Base-by-base conservation (phyloP, 148 eudicot species). In the Fagopyrum esculentum region DNA sequence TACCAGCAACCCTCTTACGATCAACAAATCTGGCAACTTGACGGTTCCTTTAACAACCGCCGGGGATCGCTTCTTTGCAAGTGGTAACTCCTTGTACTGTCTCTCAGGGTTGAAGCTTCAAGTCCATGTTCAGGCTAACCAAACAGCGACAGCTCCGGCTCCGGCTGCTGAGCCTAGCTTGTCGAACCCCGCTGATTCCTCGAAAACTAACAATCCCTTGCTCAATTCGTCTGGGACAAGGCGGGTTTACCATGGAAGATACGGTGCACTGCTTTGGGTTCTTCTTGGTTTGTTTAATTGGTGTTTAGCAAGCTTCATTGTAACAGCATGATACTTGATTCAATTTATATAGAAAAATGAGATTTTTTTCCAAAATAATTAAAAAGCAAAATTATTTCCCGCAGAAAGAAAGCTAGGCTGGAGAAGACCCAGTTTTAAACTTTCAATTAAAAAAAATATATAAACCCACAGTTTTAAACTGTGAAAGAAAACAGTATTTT, bases 41-140 rank as follows among this genome's bases (percentile, higher is more conserved):
- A 45, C 91, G 2, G 59, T 88, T 68, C 52, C 91, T 26, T 74
- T 94, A 52, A 85, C 87, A 64, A 55, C 73, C 54, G 85, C 91
- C 0, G 98, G 96, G 2, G 93, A 90, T 47, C 56, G 76, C 57
- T 94, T 88, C 86, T 94, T 86, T n/a, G 77, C 88, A 12, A 77
- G 85, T 40, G 90, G 97, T 45, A 86, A 93, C 82, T 82, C 77
- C 71, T 63, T 93, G 49, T 79, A 93, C 77, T 93, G 98, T 74
- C 78, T 88, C 0, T 89, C 88, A 8, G 98, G 98, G 43, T 87
- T 94, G 91, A 94, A 94, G 82, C 85, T 93, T 68, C 88, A 85
- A 2, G 85, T 88, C 16, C 57, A 78, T 4, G 93, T 88, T 76
- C 2, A 81, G 29, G 17, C 46, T 6, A 80, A 81, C 80, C 75